Evolutionary conservation across 371 early-diverging fungal genomes (phyloP).

Genomic region (Apophysomyces variabilis): DNA sequence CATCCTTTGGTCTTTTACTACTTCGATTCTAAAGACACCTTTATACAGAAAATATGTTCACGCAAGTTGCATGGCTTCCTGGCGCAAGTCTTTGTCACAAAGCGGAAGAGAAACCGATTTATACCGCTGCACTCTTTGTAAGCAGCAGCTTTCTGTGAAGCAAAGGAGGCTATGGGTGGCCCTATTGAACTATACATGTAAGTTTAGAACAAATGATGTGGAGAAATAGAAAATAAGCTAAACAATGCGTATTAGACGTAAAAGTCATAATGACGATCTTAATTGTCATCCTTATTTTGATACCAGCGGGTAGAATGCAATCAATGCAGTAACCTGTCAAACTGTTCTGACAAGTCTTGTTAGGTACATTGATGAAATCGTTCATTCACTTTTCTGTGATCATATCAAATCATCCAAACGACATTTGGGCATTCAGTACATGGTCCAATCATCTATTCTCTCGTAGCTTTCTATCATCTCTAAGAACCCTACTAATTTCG

Average conservation of each 20-base stretch:
- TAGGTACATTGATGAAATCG: constrained; percentile 58
- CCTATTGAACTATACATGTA: constrained; percentile 39
- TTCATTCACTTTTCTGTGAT: constrained; percentile 52
- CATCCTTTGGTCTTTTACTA: constrained; percentile 4
- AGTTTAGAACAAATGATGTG: background rate
- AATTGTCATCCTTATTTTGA: constrained; percentile 34
- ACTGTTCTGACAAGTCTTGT: constrained; percentile 11
- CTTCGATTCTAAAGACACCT: background rate
- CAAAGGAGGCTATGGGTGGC: constrained; percentile 30
- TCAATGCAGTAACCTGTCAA: constrained; percentile 1
- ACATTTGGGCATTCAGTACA: constrained; percentile 23
- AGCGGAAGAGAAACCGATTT: constrained; percentile 37
- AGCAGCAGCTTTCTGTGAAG: constrained; percentile 31
- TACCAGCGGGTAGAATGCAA: constrained; percentile 31
- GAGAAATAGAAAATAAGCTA: no score
- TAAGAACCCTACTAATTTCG: constrained; percentile 16
- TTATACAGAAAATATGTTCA: constrained; percentile 58
- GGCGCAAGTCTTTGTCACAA: constrained; percentile 44
- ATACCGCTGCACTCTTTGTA: constrained; percentile 45
- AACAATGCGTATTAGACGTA: constrained; percentile 20
- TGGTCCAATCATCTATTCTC: constrained; percentile 15
- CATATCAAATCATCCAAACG: constrained; percentile 31
- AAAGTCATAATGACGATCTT: constrained; percentile 38
- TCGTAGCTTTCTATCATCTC: constrained; percentile 16
- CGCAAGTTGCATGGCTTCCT: constrained; percentile 58